A percentile compares a stretch with the other conserved stretches of the same genome.
Conservation (phyloP, 768 basidiomycete species). For the Psilocybe azurescens region DNA sequence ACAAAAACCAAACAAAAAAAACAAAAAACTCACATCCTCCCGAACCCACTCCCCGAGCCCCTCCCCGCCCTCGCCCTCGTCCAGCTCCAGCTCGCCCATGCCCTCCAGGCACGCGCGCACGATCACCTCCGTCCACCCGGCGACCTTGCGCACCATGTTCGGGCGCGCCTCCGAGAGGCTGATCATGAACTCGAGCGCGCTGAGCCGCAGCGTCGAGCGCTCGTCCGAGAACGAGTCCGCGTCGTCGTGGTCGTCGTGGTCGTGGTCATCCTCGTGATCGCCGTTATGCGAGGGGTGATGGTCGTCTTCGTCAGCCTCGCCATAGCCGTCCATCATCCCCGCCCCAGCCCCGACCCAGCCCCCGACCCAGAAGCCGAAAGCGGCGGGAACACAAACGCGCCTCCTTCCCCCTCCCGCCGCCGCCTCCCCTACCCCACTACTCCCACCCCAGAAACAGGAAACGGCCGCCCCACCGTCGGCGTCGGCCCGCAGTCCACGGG, state of each 20-base stretch:
- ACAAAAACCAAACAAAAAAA: constrained; percentile 1
- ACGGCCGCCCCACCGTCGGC: constrained; percentile 52
- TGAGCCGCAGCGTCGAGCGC: constrained; percentile 68
- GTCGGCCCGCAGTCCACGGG: constrained; percentile 52
- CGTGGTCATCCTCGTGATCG: constrained; percentile 33
- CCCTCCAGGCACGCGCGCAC: constrained; percentile 83
- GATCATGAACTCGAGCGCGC: constrained; percentile 85
- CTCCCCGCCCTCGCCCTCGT: constrained; percentile 50
- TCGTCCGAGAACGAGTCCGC: constrained; percentile 59
- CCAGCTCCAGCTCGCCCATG: constrained; percentile 80
- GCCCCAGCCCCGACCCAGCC: constrained; percentile 17
- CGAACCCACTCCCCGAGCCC: constrained; percentile 65
- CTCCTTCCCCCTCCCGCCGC: constrained; percentile 27
- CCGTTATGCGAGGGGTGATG: constrained; percentile 27
- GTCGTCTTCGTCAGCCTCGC: constrained; percentile 12
- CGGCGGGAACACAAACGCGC: constrained; percentile 45
- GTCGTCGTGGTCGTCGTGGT: constrained; percentile 44
- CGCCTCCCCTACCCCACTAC: background rate
- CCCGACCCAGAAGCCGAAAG: constrained; percentile 32
- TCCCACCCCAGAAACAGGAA: constrained; percentile 36
- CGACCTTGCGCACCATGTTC: constrained; percentile 66
- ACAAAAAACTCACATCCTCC: constrained; percentile 66
- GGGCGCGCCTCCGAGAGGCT: constrained; percentile 76
- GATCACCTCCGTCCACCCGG: constrained; percentile 73
- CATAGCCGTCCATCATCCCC: background rate